These are phyloP conservation scores for Pichia membranifaciens DNA, from an alignment of 805 yeast species.

Conservation along the genomic window DNA sequence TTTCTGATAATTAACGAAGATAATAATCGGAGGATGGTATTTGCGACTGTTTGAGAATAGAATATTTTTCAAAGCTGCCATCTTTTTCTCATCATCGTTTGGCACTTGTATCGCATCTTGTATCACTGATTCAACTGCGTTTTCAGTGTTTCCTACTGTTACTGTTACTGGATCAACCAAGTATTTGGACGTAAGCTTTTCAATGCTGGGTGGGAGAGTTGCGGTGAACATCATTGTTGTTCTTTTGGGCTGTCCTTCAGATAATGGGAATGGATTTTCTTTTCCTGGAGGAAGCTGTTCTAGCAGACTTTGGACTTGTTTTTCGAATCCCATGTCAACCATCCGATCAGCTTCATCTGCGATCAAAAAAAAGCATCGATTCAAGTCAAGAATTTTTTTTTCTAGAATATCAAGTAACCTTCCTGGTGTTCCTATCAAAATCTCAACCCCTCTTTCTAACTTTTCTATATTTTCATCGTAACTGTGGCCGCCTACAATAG, in stretches of 20 bases:
- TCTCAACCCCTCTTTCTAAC: constrained; percentile 60
- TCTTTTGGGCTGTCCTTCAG: constrained; percentile 33
- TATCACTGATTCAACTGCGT: constrained; percentile 59
- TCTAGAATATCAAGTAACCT: constrained; percentile 76
- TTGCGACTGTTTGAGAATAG: constrained; percentile 18
- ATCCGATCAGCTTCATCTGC: constrained; percentile 95
- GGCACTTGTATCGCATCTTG: constrained; percentile 58
- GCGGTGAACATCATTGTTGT: constrained; percentile 93
- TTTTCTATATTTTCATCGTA: constrained; percentile 57
- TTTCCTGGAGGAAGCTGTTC: constrained; percentile 46
- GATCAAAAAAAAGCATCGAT: constrained; percentile 59
- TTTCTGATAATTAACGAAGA: constrained; percentile 74
- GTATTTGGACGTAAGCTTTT: constrained; percentile 58
- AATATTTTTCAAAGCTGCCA: constrained; percentile 37
- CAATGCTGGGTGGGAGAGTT: constrained; percentile 75
- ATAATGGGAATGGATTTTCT: constrained; percentile 32
- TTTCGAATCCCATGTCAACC: constrained; percentile 93
- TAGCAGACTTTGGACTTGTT: constrained; percentile 60
- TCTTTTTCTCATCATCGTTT: constrained; percentile 39
- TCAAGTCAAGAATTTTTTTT: constrained; percentile 53
- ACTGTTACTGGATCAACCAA: constrained; percentile 56
- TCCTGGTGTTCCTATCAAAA: constrained; percentile 93
- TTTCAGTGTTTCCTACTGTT: constrained; percentile 61
- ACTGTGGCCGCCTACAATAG: constrained; percentile 87
- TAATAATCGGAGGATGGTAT: constrained; percentile 63